Evolutionary conservation across 805 yeast genomes (phyloP).

Genomic region (Yarrowia sp.): DNA sequence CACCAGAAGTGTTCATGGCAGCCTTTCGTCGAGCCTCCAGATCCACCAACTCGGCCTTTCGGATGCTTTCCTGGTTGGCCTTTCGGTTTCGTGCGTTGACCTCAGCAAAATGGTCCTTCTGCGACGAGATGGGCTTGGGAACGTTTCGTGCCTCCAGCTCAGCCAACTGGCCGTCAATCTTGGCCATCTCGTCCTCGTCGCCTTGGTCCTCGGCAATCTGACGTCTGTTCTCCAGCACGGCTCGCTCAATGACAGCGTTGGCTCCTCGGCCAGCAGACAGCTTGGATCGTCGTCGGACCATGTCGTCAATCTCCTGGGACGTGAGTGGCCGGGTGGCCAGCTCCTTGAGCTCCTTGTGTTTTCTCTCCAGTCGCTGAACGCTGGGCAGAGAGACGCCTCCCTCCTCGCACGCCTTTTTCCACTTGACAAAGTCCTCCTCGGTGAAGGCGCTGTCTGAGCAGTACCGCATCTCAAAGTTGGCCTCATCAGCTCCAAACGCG

Average conservation of each 20-base stretch:
- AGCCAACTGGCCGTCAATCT: constrained; percentile 37
- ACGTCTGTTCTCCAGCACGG: constrained; percentile 67
- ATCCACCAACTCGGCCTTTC: constrained; percentile 72
- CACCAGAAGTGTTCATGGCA: constrained; percentile 37
- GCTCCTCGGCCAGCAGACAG: constrained; percentile 60
- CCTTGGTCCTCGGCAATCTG: constrained; percentile 61
- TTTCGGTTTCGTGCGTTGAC: constrained; percentile 84
- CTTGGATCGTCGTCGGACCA: constrained; percentile 68
- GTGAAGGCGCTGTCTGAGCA: constrained; percentile 76
- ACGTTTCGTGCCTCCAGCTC: constrained; percentile 31
- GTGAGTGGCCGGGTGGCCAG: constrained; percentile 67
- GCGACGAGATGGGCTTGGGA: constrained; percentile 8
- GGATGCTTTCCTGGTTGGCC: constrained; percentile 68
- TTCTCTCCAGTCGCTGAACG: constrained; percentile 58
- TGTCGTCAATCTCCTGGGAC: constrained; percentile 66
- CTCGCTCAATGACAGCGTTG: constrained; percentile 72
- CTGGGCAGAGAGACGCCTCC: constrained; percentile 60
- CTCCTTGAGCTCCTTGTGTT: constrained; percentile 56
- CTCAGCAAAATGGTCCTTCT: constrained; percentile 52
- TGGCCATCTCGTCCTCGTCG: constrained; percentile 36
- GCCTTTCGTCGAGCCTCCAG: constrained; percentile 51
- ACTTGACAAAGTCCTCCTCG: constrained; percentile 68
- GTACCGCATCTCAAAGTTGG: constrained; percentile 69
- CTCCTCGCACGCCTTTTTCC: constrained; percentile 56
- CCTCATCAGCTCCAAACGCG: constrained; percentile 75